Evolutionary conservation across 176 grass and related monocot species (phyloP).

Genomic region (maize (Zea mays)): DNA sequence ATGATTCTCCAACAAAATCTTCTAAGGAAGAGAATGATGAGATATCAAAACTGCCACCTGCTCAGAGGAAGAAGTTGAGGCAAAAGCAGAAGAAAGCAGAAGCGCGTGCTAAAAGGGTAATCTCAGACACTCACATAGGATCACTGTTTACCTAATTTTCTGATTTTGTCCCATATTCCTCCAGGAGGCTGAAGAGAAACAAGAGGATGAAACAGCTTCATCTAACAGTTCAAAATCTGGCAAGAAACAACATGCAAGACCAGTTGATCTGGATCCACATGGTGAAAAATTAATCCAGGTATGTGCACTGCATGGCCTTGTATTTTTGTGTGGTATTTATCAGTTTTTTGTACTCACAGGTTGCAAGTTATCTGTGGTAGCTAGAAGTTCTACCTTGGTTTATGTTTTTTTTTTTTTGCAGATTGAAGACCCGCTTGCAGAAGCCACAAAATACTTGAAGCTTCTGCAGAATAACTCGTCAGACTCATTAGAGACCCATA

Average conservation of each 20-base stretch:
- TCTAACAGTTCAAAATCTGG: constrained; percentile 75
- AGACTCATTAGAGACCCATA: constrained; percentile 78
- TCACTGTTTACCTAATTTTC: constrained; percentile 16
- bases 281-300: constrained; percentile 96
- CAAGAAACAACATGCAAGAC: constrained; percentile 72
- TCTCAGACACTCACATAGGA: constrained; percentile 16
- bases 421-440: constrained; percentile 83
- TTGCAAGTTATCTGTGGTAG: not conserved
- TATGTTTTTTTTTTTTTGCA: constrained; percentile 41
- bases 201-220: constrained; percentile 69
- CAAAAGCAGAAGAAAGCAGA: constrained; percentile 99
- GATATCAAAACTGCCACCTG: constrained; percentile 85
- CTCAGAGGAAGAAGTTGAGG: constrained; percentile 95
- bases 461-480: constrained; percentile 91
- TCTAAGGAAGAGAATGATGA: constrained; percentile 74
- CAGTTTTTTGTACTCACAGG: not conserved
- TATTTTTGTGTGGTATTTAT: not conserved
- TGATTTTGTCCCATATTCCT: constrained; percentile 37
- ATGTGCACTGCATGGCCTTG: constrained; percentile 4
- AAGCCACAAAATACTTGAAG: constrained; percentile 95
- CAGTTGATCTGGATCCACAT: constrained; percentile 89
- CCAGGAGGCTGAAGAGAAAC: constrained; percentile 96
- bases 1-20: constrained; percentile 86
- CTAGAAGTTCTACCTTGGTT: not conserved
- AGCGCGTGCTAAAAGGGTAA: constrained; percentile 98